Percentiles rank a stretch among this genome's conserved stretches.
phyloP scores from a whole-genome alignment of 805 yeast species.

The Metschnikowia lochheadii region DNA sequence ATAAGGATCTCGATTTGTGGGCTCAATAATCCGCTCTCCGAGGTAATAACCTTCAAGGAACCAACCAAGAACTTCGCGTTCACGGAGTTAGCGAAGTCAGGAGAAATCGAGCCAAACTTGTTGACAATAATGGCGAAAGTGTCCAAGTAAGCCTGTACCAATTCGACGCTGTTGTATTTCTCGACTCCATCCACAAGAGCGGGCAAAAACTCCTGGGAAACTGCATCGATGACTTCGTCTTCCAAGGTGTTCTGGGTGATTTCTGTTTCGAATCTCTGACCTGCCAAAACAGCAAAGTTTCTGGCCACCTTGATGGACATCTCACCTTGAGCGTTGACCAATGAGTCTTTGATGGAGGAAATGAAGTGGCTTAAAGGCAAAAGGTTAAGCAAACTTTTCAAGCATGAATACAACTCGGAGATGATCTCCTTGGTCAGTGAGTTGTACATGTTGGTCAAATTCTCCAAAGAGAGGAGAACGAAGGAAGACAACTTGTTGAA shows the following conservation, averaged over 20 bases:
- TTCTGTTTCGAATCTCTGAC: constrained; percentile 68
- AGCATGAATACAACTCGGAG: constrained; percentile 46
- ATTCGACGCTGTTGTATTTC: constrained; percentile 38
- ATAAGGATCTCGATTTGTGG: constrained; percentile 60
- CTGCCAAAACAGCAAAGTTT: constrained; percentile 59
- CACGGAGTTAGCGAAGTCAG: constrained; percentile 30
- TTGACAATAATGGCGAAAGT: constrained; percentile 58
- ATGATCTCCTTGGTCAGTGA: constrained; percentile 25
- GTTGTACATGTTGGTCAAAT: constrained; percentile 18
- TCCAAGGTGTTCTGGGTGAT: constrained; percentile 39
- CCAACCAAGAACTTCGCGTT: constrained; percentile 46
- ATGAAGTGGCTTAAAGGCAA: constrained; percentile 75
- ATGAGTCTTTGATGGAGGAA: constrained; percentile 46
- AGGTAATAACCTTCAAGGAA: constrained; percentile 47
- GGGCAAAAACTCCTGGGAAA: constrained; percentile 50
- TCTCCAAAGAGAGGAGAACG: constrained; percentile 36
- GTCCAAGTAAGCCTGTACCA: constrained; percentile 69
- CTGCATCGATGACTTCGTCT: constrained; percentile 45
- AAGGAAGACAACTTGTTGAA: constrained; percentile 34
- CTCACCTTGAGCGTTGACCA: constrained; percentile 31
- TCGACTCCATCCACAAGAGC: constrained; percentile 41
- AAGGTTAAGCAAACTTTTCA: constrained; percentile 61
- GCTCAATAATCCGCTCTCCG: constrained; percentile 50
- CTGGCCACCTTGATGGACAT: constrained; percentile 52
- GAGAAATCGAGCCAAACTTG: constrained; percentile 47